These are phyloP conservation scores for Xerocomus spinulosus DNA, from an alignment of 768 basidiomycete genomes.

Conservation along the genomic window DNA sequence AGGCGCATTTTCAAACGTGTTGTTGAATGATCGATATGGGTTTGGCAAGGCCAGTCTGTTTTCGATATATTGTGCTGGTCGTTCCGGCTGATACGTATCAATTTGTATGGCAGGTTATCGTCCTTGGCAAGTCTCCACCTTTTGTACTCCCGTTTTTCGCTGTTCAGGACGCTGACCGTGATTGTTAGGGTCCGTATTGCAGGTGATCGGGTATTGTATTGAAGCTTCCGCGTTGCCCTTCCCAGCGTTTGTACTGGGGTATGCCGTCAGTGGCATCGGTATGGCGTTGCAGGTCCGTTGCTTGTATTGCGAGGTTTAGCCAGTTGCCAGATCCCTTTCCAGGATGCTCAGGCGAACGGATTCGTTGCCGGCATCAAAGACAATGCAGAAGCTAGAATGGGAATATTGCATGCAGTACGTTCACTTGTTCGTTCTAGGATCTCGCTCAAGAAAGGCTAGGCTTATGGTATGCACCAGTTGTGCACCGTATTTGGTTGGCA, in stretches of 20 bases:
- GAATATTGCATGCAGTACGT: constrained; percentile 36
- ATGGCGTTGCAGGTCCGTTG: constrained; percentile 42
- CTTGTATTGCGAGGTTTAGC: neutral
- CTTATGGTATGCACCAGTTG: constrained; percentile 29
- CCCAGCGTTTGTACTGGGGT: constrained; percentile 41
- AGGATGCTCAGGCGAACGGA: constrained; percentile 49
- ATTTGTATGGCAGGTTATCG: constrained; percentile 17
- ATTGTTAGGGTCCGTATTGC: constrained; percentile 24
- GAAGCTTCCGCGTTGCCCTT: constrained; percentile 43
- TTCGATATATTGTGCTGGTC: neutral
- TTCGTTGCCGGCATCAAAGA: constrained; percentile 39
- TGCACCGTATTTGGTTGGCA: neutral
- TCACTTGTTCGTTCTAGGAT: constrained; percentile 26
- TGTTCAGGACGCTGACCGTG: neutral
- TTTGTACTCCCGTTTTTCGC: too few species aligned
- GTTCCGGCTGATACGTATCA: neutral
- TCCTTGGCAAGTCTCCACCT: too few species aligned
- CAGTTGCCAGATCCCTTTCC: neutral
- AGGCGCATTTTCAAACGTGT: constrained; percentile 31
- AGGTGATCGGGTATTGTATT: constrained; percentile 32
- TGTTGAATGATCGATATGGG: constrained; percentile 27
- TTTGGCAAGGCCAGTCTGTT: constrained; percentile 29
- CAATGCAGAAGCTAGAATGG: constrained; percentile 38
- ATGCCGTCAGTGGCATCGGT: constrained; percentile 41
- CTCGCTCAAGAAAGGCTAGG: constrained; percentile 11